These are phyloP conservation scores for Scheffersomyces amazonensis DNA, from an alignment of 805 yeast species.

Conservation along the genomic window DNA sequence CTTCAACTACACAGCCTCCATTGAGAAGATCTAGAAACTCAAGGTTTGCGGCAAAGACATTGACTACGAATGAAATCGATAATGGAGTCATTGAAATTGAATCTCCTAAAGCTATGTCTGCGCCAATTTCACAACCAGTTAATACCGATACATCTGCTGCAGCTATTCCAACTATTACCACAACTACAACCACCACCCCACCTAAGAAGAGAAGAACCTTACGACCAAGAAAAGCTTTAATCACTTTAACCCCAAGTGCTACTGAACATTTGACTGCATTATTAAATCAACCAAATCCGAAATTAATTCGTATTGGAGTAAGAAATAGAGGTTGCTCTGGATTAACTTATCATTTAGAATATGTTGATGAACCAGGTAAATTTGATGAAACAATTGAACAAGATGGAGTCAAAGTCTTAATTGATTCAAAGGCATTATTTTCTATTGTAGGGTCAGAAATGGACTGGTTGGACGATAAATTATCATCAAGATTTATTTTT, in stretches of 20 bases:
- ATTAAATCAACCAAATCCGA: constrained; percentile 79
- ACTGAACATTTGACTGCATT: constrained; percentile 64
- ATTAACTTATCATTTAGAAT: constrained; percentile 84
- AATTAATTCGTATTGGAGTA: constrained; percentile 90
- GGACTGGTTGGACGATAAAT: constrained; percentile 97
- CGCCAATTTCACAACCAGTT: neutral
- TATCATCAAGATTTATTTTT: constrained; percentile 86
- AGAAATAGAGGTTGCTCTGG: constrained; percentile 97
- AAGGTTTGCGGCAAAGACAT: constrained; percentile 12
- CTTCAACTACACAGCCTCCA: constrained; percentile 9
- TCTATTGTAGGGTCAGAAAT: constrained; percentile 95
- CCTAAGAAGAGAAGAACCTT: constrained; percentile 49
- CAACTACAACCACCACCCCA: constrained; percentile 5
- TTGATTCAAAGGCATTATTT: constrained; percentile 94
- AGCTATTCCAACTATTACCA: neutral
- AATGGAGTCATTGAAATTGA: constrained; percentile 4
- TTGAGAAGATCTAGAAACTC: constrained; percentile 33
- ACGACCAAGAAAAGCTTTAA: constrained; percentile 86
- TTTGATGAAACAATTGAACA: constrained; percentile 92
- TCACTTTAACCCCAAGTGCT: constrained; percentile 76
- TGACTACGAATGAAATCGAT: no score
- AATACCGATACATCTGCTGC: neutral
- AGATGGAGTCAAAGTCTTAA: constrained; percentile 88
- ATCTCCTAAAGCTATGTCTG: constrained; percentile 2
- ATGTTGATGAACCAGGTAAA: constrained; percentile 87